Evolutionary conservation across 495 filamentous ascomycete species (phyloP), one percentile per base, ranked within the genome.

Genomic region (Lophium mytilinum): DNA sequence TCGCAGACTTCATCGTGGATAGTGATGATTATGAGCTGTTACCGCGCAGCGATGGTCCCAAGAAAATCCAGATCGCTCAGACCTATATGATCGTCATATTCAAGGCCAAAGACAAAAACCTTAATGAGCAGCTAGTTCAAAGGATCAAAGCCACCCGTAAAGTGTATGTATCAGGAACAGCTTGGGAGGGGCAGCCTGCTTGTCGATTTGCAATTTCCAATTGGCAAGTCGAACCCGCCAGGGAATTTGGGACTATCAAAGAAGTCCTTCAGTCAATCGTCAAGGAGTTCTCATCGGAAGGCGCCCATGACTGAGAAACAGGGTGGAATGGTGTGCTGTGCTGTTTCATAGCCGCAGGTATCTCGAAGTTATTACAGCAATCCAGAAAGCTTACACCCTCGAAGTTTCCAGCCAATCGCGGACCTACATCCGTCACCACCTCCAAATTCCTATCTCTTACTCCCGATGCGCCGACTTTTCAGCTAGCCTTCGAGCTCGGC

Each of bases 71-170:
- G 6, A 58, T 80, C 36, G 70, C 72, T 48, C 72, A 67, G 45
- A 83, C 85, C 1, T 91, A 82, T 66, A 87, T 95, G 52, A 75
- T 88, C 41, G 86, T 96, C 9, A 67, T 97, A 12, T 90, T 97
- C 71, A 75, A 83, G 41, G 90, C 91, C 2, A 87, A 77, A 51
- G 77, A 90, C 46, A 76, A 82, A 14, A 64, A 47, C 0, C 61
- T 95, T 49, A 95, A 96, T 63, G 55, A 72, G 0, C 68, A 73
- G 39, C 69, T 96, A 9, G 82, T 83, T 3, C 69, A 76, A 33
- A 80, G 73, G 48, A 93, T 96, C 60, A 95, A 96, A 64, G 77
- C 72, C 6, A 84, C 80, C 6, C 76, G 83, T 34, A 81, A 80
- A 62, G 86, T 95, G 65, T 95, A 88, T 68, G 88, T 95, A 4